Conservation (phyloP, 768 basidiomycete species). For the Myochromella boudieri region DNA sequence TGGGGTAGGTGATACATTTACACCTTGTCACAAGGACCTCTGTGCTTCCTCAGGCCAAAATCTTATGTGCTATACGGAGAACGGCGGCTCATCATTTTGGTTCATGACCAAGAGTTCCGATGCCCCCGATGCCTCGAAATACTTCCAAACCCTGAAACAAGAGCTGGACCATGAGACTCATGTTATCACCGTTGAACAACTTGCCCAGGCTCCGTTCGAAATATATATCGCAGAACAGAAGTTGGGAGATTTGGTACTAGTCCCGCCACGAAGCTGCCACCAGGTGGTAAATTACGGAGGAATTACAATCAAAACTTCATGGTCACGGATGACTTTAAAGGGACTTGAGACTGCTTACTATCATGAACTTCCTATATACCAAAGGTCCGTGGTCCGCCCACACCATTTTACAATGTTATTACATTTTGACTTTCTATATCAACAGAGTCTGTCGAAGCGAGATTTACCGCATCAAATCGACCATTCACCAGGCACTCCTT, state of each 20-base stretch:
- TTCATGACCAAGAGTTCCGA: constrained; percentile 75
- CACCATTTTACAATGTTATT: background rate
- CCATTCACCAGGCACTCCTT: constrained; percentile 54
- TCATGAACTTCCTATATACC: constrained; percentile 78
- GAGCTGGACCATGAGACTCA: constrained; percentile 78
- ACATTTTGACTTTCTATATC: background rate
- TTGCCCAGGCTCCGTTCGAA: constrained; percentile 63
- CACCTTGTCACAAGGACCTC: constrained; percentile 82
- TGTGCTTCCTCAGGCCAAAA: constrained; percentile 87
- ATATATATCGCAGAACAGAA: constrained; percentile 74
- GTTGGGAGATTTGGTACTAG: constrained; percentile 75
- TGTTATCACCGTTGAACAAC: constrained; percentile 59
- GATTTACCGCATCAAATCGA: constrained; percentile 72
- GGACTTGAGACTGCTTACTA: constrained; percentile 61
- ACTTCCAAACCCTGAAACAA: constrained; percentile 54
- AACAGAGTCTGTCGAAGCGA: constrained; percentile 85
- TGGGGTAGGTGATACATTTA: constrained; percentile 80
- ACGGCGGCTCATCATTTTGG: constrained; percentile 76
- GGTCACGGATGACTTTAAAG: constrained; percentile 79
- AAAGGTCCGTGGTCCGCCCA: constrained; percentile 46
- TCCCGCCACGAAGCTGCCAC: constrained; percentile 80
- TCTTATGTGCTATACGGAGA: constrained; percentile 80
- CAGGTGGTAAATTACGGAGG: constrained; percentile 84
- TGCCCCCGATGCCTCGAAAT: constrained; percentile 52
- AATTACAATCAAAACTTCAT: constrained; percentile 79